Evolutionary conservation across 345 rosid species (phyloP).

Genomic region (Pistacia atlantica): DNA sequence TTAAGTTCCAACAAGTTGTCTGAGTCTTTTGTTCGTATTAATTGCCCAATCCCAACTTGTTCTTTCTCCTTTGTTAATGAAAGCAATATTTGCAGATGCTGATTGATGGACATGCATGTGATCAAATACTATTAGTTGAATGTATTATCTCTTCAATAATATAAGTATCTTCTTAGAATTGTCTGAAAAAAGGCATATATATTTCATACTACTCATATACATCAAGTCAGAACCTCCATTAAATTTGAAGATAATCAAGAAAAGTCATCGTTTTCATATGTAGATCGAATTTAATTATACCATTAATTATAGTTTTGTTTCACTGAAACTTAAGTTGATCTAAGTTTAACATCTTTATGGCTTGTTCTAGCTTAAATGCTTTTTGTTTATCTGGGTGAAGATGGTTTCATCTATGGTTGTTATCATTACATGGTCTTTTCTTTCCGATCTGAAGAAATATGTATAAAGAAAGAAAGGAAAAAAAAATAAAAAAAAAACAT

Average conservation of each 20-base stretch:
- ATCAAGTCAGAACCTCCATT: background rate
- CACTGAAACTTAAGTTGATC: background rate
- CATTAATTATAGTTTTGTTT: background rate
- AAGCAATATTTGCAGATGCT: background rate
- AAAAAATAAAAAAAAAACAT: background rate
- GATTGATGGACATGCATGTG: background rate
- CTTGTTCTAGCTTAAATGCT: constrained; percentile 17
- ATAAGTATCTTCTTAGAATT: background rate
- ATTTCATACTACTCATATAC: no score
- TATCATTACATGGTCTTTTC: constrained; percentile 23
- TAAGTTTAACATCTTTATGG: constrained; percentile 6
- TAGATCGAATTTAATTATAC: background rate
- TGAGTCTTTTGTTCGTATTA: background rate
- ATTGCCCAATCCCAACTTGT: background rate
- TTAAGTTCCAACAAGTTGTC: background rate
- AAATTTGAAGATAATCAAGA: background rate
- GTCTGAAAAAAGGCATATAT: no score
- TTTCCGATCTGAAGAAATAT: constrained; percentile 33
- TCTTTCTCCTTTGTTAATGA: background rate
- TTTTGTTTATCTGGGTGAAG: constrained; percentile 23
- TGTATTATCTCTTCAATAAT: background rate
- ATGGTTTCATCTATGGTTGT: constrained; percentile 24
- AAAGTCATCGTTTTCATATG: background rate
- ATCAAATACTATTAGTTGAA: background rate
- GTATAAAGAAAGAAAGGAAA: background rate